phyloP scores from a whole-genome alignment of 352 stramenopile genomes.

The Peronospora tabacina region DNA sequence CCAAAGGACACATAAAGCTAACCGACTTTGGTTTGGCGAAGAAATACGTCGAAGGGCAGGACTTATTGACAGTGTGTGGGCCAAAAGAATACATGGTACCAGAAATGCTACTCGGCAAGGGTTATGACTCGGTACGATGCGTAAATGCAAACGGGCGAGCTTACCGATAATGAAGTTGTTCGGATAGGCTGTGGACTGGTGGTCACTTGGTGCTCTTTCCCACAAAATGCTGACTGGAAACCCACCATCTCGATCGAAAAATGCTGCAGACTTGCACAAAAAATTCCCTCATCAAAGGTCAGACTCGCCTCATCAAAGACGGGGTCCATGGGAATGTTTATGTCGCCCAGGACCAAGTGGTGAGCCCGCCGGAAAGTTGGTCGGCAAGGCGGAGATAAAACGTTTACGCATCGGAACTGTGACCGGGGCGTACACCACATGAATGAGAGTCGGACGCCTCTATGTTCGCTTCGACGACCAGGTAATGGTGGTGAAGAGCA shows the following conservation, averaged over 20 bases:
- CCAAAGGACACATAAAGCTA: conserved; percentile 85
- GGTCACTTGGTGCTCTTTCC: conserved; percentile 70
- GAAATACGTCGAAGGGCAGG: conserved; percentile 56
- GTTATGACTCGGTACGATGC: conserved; percentile 56
- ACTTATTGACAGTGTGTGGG: conserved; percentile 67
- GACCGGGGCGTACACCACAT: too few species aligned
- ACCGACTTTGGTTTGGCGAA: conserved; percentile 89
- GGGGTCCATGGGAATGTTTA: too few species aligned
- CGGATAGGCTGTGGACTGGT: conserved; percentile 71
- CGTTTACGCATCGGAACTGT: too few species aligned
- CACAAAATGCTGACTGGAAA: conserved; percentile 78
- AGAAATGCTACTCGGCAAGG: conserved; percentile 79
- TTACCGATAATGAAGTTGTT: conserved; percentile 4
- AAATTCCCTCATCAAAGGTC: conserved; percentile 72
- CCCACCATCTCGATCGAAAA: conserved; percentile 68
- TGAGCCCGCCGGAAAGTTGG: too few species aligned
- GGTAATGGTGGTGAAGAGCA: too few species aligned
- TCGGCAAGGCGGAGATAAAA: too few species aligned
- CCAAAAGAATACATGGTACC: conserved; percentile 86
- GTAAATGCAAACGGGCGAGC: not conserved
- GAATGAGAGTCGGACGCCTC: too few species aligned
- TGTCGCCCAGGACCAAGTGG: too few species aligned
- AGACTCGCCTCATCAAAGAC: too few species aligned
- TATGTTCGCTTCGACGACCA: too few species aligned
- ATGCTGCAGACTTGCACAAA: conserved; percentile 61